Evolutionary conservation across 345 rosid genomes (phyloP), one percentile per base, ranked within the genome.

Genomic region (Hypericum androsaemum): DNA sequence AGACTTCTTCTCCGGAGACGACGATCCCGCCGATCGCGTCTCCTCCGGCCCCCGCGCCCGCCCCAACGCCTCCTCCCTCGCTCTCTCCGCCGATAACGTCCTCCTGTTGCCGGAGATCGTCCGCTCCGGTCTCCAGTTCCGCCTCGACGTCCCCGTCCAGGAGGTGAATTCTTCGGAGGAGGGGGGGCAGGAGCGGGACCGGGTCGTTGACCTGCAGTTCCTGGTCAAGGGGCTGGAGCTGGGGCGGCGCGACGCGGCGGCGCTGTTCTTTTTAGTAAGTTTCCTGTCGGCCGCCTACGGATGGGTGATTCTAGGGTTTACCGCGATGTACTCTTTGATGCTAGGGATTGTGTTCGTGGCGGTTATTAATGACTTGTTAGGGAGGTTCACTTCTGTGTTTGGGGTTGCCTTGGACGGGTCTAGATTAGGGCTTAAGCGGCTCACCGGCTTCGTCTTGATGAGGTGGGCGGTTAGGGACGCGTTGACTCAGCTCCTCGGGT

Each of bases 381-480:
- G 89, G 58, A 78, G 79, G 66, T 75, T 66, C 67, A 62, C 63
- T 62, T 75, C 94, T 0, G 71, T 77, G 50, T 28, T 75, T 8
- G 79, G 80, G 11, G 68, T 73, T 61, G 63, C 80, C 41, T 81
- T 80, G 89, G 82, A 61, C 45, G 96, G 98, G 12, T 84, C 90
- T 6, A 80, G 80, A 59, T 61, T 92, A 41, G 96, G 95, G 58
- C 60, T 81, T 47, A 88, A 70, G 76, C 76, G 94, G 58, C 78
- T 92, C 12, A 74, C 95, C 41, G 94, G 96, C 5, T 92, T 83
- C 61, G 61, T 92, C 61, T 64, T 83, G 52, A 88, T 88, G 89
- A 74, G 80, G 60, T 92, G 95, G 96, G 96, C 95, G 0, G 84
- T 88, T 51, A 80, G 94, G 59, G 98, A 92, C 62, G 88, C 95